Conservation (phyloP, 768 basidiomycete species). For the Hericium erinaceus region DNA sequence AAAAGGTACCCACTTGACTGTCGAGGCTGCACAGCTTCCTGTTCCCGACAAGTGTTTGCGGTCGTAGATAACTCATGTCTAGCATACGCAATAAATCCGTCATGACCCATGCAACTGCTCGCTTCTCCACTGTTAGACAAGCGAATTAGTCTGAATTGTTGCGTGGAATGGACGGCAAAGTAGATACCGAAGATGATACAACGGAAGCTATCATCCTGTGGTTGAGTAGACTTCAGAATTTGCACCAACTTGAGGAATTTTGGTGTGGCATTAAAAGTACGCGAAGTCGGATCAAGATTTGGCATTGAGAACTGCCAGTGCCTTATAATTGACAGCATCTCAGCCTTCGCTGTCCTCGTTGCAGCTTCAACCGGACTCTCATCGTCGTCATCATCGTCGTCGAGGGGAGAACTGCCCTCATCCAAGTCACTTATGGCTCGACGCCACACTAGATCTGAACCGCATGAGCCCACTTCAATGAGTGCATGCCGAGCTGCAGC, state of each 20-base stretch:
- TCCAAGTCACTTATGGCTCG: slow-evolving; percentile 36
- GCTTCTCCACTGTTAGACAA: slow-evolving; percentile 37
- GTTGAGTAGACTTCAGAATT: slow-evolving; percentile 44
- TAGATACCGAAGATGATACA: slow-evolving; percentile 53
- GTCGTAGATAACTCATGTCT: slow-evolving; percentile 47
- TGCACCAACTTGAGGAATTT: slow-evolving; percentile 58
- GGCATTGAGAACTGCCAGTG: slow-evolving; percentile 61
- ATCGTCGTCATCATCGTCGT: slow-evolving; percentile 28
- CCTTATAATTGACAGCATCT: slow-evolving; percentile 33
- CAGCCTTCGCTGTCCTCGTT: slow-evolving; percentile 1
- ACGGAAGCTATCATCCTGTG: slow-evolving; percentile 49
- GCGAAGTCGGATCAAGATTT: slow-evolving; percentile 45
- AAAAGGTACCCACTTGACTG: too few relatives aligned
- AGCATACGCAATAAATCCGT: slow-evolving; percentile 48
- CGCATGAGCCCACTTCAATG: slow-evolving; percentile 55
- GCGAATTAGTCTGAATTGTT: neutral
- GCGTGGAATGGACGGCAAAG: too few relatives aligned
- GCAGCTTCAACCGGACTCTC: slow-evolving; percentile 15
- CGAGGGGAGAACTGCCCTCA: slow-evolving; percentile 7
- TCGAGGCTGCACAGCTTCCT: slow-evolving; percentile 5
- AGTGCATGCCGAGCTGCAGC: slow-evolving; percentile 36
- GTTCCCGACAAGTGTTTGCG: slow-evolving; percentile 36
- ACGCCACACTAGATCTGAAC: slow-evolving; percentile 64
- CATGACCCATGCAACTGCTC: slow-evolving; percentile 46
- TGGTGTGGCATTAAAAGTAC: slow-evolving; percentile 56